Evolutionary conservation across 2,329 filamentous ascomycete species (phyloP).

Genomic region (Ascochyta fabae): DNA sequence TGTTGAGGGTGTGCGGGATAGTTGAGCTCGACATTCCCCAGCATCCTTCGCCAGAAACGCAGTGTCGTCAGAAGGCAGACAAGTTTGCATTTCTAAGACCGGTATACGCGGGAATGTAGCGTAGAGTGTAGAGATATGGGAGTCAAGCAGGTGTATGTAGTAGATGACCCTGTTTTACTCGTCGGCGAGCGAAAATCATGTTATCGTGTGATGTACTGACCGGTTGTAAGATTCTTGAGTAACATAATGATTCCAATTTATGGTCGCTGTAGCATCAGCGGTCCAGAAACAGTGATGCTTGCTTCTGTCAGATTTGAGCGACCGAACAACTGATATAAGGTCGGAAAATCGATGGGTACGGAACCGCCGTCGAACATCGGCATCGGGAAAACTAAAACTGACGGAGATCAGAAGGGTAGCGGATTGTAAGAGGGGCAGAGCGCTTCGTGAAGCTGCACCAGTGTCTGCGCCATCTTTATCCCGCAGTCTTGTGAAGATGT

Average conservation of each 20-base stretch:
- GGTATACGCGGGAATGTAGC: neutral
- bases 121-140: neutral
- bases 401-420: slow-evolving; percentile 5
- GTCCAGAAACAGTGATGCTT: neutral
- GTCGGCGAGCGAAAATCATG: neutral
- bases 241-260: neutral
- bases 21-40: neutral
- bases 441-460: neutral
- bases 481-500: neutral
- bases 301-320: neutral
- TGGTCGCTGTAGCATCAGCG: neutral
- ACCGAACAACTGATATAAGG: neutral
- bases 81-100: slow-evolving; percentile 1
- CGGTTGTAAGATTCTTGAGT: neutral
- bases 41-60: neutral
- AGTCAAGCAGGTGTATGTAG: slow-evolving; percentile 7
- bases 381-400: slow-evolving; percentile 1
- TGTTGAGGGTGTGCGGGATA: neutral
- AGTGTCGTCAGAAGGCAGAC: slow-evolving; percentile 2
- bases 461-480: neutral
- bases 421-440: neutral
- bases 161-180: neutral
- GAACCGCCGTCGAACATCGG: neutral
- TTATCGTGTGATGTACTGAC: neutral
- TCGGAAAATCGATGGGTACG: neutral